Percentiles rank a stretch among this genome's conserved stretches.
These are phyloP conservation scores for Stagonosporopsis vannaccii DNA, from an alignment of 2,329 filamentous ascomycete species.

Conservation along the genomic window DNA sequence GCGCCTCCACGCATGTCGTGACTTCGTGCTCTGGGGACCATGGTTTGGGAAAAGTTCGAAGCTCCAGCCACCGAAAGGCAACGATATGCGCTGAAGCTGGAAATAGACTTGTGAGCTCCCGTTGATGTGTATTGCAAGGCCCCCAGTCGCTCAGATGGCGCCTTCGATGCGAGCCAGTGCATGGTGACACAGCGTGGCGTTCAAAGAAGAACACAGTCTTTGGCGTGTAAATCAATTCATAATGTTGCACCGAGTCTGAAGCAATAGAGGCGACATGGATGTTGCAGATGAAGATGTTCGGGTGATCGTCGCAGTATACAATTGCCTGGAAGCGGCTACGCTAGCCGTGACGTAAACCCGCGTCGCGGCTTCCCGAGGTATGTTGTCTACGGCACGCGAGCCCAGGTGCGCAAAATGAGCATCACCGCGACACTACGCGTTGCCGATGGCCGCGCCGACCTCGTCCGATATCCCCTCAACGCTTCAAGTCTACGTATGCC, in stretches of 20 bases:
- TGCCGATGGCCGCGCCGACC: constrained; percentile 13
- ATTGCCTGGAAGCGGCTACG: constrained; percentile 1
- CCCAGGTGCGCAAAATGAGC: constrained; percentile 9
- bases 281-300: constrained; percentile 9
- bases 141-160: not conserved
- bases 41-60: not conserved
- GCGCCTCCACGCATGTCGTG: not conserved
- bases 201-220: not conserved
- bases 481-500: constrained; percentile 1
- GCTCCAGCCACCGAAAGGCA: too few species aligned
- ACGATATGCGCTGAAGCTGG: not conserved
- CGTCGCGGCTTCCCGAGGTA: constrained; percentile 11
- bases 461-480: not conserved
- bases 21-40: not conserved
- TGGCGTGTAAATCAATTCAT: not conserved
- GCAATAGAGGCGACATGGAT: not conserved
- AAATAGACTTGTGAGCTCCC: not conserved
- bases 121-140: not conserved
- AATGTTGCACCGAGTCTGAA: not conserved
- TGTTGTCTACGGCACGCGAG: constrained; percentile 8
- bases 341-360: constrained; percentile 18
- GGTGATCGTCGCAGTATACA: constrained; percentile 3
- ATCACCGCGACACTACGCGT: constrained; percentile 13
- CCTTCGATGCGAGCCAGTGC: not conserved
- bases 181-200: not conserved